Conservation (phyloP, 2,329 filamentous ascomycete genomes). For the Aspergillus glaucus region DNA sequence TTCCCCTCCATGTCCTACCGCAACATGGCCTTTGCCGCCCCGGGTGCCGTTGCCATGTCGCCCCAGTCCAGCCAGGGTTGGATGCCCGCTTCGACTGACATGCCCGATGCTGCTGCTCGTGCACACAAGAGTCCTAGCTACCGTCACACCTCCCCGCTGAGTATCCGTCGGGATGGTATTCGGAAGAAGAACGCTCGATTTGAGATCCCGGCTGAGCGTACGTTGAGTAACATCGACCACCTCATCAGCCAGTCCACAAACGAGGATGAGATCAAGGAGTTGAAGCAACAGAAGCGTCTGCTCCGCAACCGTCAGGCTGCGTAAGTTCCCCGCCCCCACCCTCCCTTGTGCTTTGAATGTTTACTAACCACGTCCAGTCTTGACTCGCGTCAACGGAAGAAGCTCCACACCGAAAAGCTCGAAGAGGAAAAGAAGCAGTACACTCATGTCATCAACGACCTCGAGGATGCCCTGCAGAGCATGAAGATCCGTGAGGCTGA, state of each 20-base stretch:
- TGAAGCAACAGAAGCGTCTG: constrained; percentile 96
- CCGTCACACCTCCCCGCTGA: constrained; percentile 67
- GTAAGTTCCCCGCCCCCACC: constrained; percentile 52
- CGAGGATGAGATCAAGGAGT: constrained; percentile 90
- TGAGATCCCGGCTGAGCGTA: constrained; percentile 90
- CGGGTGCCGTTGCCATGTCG: constrained; percentile 51
- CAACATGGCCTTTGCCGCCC: constrained; percentile 45
- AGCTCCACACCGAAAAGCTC: constrained; percentile 92
- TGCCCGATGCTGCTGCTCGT: constrained; percentile 46
- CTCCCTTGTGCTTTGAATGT: constrained; percentile 4
- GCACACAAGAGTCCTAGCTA: constrained; percentile 59
- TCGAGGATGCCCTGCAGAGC: constrained; percentile 70
- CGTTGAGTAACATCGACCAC: constrained; percentile 88
- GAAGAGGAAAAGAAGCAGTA: constrained; percentile 96
- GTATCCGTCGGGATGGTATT: constrained; percentile 74
- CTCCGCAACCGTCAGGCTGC: constrained; percentile 94
- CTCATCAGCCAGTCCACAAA: constrained; percentile 75
- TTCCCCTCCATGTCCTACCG: constrained; percentile 36
- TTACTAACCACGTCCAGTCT: constrained; percentile 46
- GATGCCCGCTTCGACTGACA: constrained; percentile 43
- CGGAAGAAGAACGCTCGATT: constrained; percentile 99
- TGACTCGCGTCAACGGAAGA: constrained; percentile 94
- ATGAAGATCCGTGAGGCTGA: constrained; percentile 57
- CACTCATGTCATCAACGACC: constrained; percentile 64
- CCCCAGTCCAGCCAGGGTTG: constrained; percentile 57